These are phyloP conservation scores for Phalaenopsis hybrid DNA, from an alignment of 116 monocot genomes.

Conservation along the genomic window DNA sequence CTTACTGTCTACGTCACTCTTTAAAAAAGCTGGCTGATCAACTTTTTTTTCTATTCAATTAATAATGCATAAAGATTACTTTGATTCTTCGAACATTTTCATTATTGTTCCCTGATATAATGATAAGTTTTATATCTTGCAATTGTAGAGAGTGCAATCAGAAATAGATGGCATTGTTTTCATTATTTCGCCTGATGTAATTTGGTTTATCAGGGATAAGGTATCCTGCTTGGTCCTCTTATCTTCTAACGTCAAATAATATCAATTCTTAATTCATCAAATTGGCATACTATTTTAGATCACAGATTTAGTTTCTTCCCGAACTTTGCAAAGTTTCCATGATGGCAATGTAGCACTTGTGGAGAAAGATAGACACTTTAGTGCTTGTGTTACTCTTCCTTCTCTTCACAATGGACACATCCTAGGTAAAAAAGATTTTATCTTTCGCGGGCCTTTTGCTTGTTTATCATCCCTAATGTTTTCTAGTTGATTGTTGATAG, in stretches of 20 bases:
- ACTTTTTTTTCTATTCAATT: background rate
- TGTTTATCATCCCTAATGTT: background rate
- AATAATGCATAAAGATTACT: background rate
- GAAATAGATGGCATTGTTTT: slow-evolving; percentile 50
- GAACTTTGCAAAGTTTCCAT: slow-evolving; percentile 27
- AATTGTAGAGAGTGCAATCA: slow-evolving; percentile 50
- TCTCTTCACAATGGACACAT: slow-evolving; percentile 62
- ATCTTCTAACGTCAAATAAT: background rate
- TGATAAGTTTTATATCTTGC: background rate
- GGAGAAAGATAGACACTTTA: slow-evolving; percentile 26
- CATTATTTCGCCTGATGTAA: slow-evolving; percentile 62
- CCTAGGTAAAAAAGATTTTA: slow-evolving; percentile 40
- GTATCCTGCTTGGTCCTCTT: slow-evolving; percentile 22
- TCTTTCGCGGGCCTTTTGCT: background rate
- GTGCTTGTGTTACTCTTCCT: slow-evolving; percentile 54
- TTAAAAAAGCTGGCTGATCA: background rate
- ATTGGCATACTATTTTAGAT: slow-evolving; percentile 30
- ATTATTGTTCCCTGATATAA: background rate
- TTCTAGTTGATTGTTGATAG: slow-evolving; percentile 18
- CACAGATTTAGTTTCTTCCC: slow-evolving; percentile 33
- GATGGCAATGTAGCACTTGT: slow-evolving; percentile 35
- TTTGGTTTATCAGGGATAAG: slow-evolving; percentile 66
- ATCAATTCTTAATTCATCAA: background rate
- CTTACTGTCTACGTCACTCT: background rate
- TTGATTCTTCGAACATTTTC: background rate